These are phyloP conservation scores for Prunus mume DNA, from an alignment of 306 rosid species.

Conservation along the genomic window DNA sequence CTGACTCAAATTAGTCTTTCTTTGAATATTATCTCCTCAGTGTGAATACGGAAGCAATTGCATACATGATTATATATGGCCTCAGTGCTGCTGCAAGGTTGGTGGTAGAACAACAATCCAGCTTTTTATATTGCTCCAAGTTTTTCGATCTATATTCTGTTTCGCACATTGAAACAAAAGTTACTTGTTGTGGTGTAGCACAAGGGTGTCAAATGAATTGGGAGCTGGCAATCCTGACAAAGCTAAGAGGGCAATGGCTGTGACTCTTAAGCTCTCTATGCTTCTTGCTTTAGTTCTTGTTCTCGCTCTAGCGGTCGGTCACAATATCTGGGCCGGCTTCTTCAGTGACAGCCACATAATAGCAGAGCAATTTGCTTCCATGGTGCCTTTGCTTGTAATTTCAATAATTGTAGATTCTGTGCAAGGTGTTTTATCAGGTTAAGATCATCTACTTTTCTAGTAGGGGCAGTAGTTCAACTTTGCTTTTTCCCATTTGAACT, in stretches of 20 bases:
- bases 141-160: slow-evolving; percentile 2
- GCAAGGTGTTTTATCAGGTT: slow-evolving; percentile 93
- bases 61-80: slow-evolving; percentile 70
- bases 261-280: slow-evolving; percentile 60
- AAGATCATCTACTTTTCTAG: not conserved
- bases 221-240: slow-evolving; percentile 61
- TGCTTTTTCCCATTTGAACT: not conserved
- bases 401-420: slow-evolving; percentile 52
- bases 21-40: slow-evolving; percentile 31
- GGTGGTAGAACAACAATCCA: not conserved
- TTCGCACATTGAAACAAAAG: slow-evolving; percentile 3
- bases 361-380: slow-evolving; percentile 45
- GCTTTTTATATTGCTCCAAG: not conserved
- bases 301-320: slow-evolving; percentile 53
- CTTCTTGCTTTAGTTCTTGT: slow-evolving; percentile 49
- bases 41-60: slow-evolving; percentile 64
- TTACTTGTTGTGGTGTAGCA: slow-evolving; percentile 35
- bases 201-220: slow-evolving; percentile 86
- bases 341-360: slow-evolving; percentile 52
- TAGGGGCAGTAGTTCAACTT: not conserved
- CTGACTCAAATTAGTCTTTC: not conserved
- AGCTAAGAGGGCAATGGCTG: slow-evolving; percentile 75
- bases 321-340: slow-evolving; percentile 54
- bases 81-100: slow-evolving; percentile 93
- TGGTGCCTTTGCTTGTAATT: too few species aligned